Conservation (phyloP, 2,329 filamentous ascomycete species). For the Aureobasidium sp. region DNA sequence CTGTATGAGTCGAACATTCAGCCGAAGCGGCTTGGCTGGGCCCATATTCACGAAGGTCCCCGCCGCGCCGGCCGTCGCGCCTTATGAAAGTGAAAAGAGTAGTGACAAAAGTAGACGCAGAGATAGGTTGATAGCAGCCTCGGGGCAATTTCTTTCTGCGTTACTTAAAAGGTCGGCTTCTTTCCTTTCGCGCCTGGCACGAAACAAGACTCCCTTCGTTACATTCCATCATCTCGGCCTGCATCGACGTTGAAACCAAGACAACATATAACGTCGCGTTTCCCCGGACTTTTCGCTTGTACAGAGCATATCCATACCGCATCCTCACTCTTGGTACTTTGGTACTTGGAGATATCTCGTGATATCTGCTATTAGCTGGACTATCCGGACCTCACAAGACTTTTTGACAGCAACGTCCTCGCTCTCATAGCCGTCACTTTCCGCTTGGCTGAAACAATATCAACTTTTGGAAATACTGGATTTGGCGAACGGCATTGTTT, state of each 20-base stretch:
- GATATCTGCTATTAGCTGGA: neutral
- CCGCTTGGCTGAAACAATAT: constrained; percentile 5
- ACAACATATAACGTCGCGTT: constrained; percentile 8
- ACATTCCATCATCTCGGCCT: constrained; percentile 13
- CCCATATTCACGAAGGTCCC: constrained; percentile 8
- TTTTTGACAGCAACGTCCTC: neutral
- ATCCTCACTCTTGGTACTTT: neutral
- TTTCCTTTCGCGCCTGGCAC: neutral
- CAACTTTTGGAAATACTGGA: neutral
- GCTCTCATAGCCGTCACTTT: neutral
- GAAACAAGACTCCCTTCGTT: neutral
- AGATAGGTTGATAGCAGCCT: neutral
- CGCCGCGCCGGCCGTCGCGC: constrained; percentile 1
- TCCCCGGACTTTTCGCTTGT: constrained; percentile 1
- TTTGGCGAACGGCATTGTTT: constrained; percentile 2
- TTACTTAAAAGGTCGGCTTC: neutral
- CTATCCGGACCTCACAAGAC: neutral
- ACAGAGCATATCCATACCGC: neutral
- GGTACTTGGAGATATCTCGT: neutral
- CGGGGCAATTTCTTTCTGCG: constrained; percentile 9
- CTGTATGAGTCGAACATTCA: neutral
- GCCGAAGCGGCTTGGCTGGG: constrained; percentile 8
- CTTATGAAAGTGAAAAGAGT: neutral
- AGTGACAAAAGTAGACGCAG: neutral
- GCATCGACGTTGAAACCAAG: constrained; percentile 9